Percentiles rank a stretch among this genome's conserved stretches.
Conservation (phyloP, 305 asterid genomes). For the Caryopteris hybrid region DNA sequence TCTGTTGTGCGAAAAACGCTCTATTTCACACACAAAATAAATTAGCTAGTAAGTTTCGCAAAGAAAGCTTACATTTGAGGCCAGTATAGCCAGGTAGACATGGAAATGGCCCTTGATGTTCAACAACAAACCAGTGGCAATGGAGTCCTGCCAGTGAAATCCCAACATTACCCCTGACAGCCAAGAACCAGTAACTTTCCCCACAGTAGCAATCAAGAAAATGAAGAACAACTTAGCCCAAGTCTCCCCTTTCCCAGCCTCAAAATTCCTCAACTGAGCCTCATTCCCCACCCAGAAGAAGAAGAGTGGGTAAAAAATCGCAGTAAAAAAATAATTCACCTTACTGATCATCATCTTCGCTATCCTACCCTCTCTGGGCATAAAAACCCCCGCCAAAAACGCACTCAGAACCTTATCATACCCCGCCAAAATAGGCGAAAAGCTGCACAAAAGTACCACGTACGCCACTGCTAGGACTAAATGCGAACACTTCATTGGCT, state of each 20-base stretch:
- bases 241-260: conserved; percentile 26
- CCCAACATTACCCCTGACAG: conserved; percentile 71
- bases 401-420: conserved; percentile 70
- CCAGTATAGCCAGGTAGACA: conserved; percentile 66
- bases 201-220: conserved; percentile 45
- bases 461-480: conserved; percentile 63
- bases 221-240: conserved; percentile 45
- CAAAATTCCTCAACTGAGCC: conserved; percentile 43
- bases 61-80: conserved; percentile 41
- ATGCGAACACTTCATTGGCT: conserved; percentile 88
- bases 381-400: conserved; percentile 72
- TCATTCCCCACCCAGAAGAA: conserved; percentile 83
- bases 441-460: conserved; percentile 53
- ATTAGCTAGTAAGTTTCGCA: too few relatives aligned
- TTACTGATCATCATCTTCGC: conserved; percentile 70
- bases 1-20: too few relatives aligned
- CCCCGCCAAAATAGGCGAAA: conserved; percentile 39
- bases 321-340: conserved; percentile 63
- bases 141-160: conserved; percentile 81
- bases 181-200: conserved; percentile 67
- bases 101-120: conserved; percentile 90
- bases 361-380: conserved; percentile 91
- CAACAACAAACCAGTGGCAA: conserved; percentile 70
- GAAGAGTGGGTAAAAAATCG: conserved; percentile 72
- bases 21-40: too few relatives aligned